Conservation (phyloP, 129 eudicot species). For the Apium graveolens region DNA sequence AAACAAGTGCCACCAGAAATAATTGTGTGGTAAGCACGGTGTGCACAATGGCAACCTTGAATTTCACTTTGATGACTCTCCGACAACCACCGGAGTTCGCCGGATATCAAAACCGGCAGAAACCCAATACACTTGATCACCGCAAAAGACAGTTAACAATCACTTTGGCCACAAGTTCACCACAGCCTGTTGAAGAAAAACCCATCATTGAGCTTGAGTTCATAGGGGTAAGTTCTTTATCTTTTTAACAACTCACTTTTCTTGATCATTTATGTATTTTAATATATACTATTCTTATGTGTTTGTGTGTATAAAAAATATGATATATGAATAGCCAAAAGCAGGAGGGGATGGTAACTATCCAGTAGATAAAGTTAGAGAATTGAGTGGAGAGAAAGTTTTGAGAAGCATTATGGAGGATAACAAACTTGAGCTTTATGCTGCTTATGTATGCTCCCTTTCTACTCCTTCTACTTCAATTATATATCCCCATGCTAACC, state of each 20-base stretch:
- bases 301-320: not conserved
- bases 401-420: slow-evolving; percentile 77
- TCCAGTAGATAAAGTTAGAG: slow-evolving; percentile 63
- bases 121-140: slow-evolving; percentile 22
- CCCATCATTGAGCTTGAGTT: slow-evolving; percentile 82
- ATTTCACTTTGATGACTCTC: slow-evolving; percentile 32
- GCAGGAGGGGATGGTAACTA: slow-evolving; percentile 57
- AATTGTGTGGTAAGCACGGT: slow-evolving; percentile 5
- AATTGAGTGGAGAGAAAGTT: slow-evolving; percentile 87
- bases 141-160: slow-evolving; percentile 31
- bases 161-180: slow-evolving; percentile 30
- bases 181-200: slow-evolving; percentile 43
- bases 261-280: not conserved
- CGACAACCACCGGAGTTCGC: slow-evolving; percentile 49
- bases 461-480: not conserved
- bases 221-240: slow-evolving; percentile 46
- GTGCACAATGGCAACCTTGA: slow-evolving; percentile 24
- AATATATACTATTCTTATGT: too few species aligned
- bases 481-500: not conserved
- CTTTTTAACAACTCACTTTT: not conserved
- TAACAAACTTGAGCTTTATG: slow-evolving; percentile 93
- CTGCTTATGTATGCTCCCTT: slow-evolving; percentile 60
- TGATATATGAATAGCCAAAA: slow-evolving; percentile 48
- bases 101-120: slow-evolving; percentile 12
- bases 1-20: not conserved